A percentile compares a stretch with the other conserved stretches of the same genome.
Evolutionary conservation across 2,329 filamentous ascomycete species (phyloP).

Genomic region (Didymellaceae sp.): DNA sequence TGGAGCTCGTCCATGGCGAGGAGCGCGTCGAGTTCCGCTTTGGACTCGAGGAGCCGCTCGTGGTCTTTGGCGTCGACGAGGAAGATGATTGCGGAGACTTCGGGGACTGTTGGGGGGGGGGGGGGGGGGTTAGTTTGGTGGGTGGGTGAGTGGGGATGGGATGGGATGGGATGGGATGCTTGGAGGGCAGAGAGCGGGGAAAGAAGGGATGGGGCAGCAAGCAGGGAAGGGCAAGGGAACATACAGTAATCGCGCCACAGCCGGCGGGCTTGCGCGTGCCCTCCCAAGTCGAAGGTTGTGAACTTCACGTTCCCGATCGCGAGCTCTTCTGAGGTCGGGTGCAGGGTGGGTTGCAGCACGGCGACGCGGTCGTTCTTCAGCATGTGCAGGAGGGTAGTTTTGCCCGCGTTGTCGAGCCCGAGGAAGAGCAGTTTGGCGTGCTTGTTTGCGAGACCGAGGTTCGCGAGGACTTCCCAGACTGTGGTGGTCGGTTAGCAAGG

Average conservation of each 20-base stretch:
- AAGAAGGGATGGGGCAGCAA: too few relatives aligned
- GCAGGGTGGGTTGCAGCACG: constrained; percentile 63
- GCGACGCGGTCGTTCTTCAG: constrained; percentile 89
- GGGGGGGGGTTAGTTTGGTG: constrained; percentile 12
- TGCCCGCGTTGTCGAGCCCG: constrained; percentile 91
- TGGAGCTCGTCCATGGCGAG: constrained; percentile 95
- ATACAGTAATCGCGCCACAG: constrained; percentile 51
- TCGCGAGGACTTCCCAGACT: constrained; percentile 91
- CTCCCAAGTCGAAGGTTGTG: constrained; percentile 80
- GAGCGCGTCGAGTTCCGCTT: constrained; percentile 92
- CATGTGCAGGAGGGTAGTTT: constrained; percentile 96
- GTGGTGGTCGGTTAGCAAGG: not conserved
- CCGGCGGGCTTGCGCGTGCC: constrained; percentile 50
- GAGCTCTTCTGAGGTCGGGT: constrained; percentile 69
- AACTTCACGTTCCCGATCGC: constrained; percentile 71
- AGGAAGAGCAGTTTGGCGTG: constrained; percentile 76
- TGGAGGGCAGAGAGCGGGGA: not conserved
- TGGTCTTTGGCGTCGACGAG: constrained; percentile 97
- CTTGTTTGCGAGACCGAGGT: constrained; percentile 89
- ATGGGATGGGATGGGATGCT: not conserved
- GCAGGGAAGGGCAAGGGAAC: not conserved
- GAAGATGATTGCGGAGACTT: constrained; percentile 81
- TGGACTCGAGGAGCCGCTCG: constrained; percentile 91
- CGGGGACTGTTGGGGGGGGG: constrained; percentile 43
- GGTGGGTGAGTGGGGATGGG: too few relatives aligned